phyloP scores from a whole-genome alignment of 1,284 basidiomycete species.

The Mixia osmundae region DNA sequence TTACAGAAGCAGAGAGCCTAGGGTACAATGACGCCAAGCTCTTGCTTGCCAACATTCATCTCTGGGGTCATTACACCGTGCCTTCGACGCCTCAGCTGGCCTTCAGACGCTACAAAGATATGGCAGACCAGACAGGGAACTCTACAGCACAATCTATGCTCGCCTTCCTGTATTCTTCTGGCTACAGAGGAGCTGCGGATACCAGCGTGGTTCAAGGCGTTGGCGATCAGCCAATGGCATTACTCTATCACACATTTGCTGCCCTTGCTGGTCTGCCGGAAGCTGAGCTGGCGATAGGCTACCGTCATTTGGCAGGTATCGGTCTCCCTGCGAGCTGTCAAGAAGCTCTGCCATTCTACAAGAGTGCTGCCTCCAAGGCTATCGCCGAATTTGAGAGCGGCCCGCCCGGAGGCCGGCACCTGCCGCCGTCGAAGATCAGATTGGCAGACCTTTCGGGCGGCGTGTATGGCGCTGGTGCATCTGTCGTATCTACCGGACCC shows the following conservation, averaged over 20 bases:
- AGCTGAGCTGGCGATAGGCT: conserved; percentile 78
- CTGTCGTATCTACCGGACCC: conserved; percentile 41
- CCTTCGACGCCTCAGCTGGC: conserved; percentile 28
- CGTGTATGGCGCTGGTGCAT: conserved; percentile 76
- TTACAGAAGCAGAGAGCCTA: too few species aligned
- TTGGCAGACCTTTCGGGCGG: conserved; percentile 80
- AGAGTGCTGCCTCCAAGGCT: conserved; percentile 56
- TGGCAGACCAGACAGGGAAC: conserved; percentile 45
- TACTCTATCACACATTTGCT: conserved; percentile 80
- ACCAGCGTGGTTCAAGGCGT: conserved; percentile 29
- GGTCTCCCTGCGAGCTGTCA: conserved; percentile 54
- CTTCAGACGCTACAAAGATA: conserved; percentile 20
- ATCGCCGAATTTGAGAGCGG: conserved; percentile 52
- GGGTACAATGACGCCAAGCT: too few species aligned
- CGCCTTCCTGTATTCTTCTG: conserved; percentile 68
- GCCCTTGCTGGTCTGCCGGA: conserved; percentile 64
- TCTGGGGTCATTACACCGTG: conserved; percentile 23
- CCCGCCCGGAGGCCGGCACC: conserved; percentile 67
- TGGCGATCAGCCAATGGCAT: conserved; percentile 36
- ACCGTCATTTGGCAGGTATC: conserved; percentile 87
- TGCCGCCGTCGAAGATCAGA: conserved; percentile 57
- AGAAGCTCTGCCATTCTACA: conserved; percentile 62
- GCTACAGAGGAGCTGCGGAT: conserved; percentile 27
- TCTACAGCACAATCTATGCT: conserved; percentile 59
- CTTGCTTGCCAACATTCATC: too few species aligned